phyloP scores from a whole-genome alignment of 768 basidiomycete species.

The Punctularia strigosozonata region DNA sequence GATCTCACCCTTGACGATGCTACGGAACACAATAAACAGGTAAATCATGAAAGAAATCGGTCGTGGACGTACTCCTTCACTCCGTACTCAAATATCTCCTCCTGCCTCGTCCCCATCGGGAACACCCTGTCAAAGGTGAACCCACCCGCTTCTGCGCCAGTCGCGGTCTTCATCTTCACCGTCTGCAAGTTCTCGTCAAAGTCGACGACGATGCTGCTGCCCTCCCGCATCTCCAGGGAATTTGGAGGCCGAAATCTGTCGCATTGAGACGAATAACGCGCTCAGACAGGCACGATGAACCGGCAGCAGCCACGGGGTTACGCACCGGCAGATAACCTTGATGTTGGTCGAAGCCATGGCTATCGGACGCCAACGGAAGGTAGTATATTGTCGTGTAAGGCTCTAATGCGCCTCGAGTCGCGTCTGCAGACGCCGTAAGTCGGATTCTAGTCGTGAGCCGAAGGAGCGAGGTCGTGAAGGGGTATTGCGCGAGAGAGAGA shows the following conservation, averaged over 20 bases:
- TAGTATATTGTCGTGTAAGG: constrained; percentile 11
- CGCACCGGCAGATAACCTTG: constrained; percentile 98
- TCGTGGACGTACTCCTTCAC: constrained; percentile 94
- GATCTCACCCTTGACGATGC: constrained; percentile 76
- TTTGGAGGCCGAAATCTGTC: constrained; percentile 91
- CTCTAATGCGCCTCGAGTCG: constrained; percentile 6
- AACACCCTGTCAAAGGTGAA: constrained; percentile 98
- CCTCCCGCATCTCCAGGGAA: constrained; percentile 78
- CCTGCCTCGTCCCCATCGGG: constrained; percentile 80
- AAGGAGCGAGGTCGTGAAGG: too few relatives aligned
- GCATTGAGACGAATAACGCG: not conserved
- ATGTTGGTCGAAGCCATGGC: constrained; percentile 86
- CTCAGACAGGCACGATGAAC: constrained; percentile 3
- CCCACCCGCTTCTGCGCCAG: constrained; percentile 90
- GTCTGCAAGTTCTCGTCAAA: constrained; percentile 83
- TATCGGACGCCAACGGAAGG: constrained; percentile 55
- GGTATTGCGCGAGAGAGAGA: too few relatives aligned
- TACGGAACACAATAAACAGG: constrained; percentile 22
- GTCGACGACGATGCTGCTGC: constrained; percentile 80
- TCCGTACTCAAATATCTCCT: constrained; percentile 96
- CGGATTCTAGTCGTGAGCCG: too few relatives aligned
- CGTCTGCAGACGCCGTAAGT: constrained; percentile 1
- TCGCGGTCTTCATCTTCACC: constrained; percentile 64
- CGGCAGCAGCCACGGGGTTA: constrained; percentile 9
- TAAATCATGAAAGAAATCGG: too few relatives aligned